These are phyloP conservation scores for Acanthamoeba divionensis DNA, from an alignment of 208 protist genomes.

Conservation along the genomic window DNA sequence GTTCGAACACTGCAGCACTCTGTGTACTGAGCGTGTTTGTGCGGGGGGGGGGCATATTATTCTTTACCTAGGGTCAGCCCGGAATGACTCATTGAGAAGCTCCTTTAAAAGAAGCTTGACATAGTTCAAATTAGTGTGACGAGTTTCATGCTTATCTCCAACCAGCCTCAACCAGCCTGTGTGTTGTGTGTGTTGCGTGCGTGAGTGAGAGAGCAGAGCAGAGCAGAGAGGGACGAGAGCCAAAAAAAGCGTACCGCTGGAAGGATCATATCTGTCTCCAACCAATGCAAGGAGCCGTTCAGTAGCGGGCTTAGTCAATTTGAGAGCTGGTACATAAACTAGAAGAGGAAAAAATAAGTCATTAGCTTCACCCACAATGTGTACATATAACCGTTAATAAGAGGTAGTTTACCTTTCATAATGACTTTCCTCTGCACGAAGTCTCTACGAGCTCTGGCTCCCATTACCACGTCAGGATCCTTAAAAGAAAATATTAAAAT, in stretches of 20 bases:
- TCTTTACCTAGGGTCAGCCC: background rate
- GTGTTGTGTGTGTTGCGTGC: too few species aligned
- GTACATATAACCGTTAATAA: too few species aligned
- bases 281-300: too few species aligned
- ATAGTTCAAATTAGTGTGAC: background rate
- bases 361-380: too few species aligned
- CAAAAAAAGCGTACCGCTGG: too few species aligned
- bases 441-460: background rate
- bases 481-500: background rate
- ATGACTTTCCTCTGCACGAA: slow-evolving; percentile 39
- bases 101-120: slow-evolving; percentile 4
- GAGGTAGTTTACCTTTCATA: background rate
- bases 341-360: too few species aligned
- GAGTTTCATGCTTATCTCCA: slow-evolving; percentile 20
- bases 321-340: too few species aligned
- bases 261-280: too few species aligned
- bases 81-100: slow-evolving; percentile 1
- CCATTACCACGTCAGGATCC: slow-evolving; percentile 21
- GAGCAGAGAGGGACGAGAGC: too few species aligned
- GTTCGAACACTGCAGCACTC: background rate
- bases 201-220: too few species aligned
- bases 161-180: slow-evolving; percentile 5
- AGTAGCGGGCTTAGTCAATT: too few species aligned
- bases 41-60: too few species aligned
- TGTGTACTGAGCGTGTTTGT: background rate